Conservation (phyloP, 192 early-diverging fungal genomes). For the Backusella tuberculispora region DNA sequence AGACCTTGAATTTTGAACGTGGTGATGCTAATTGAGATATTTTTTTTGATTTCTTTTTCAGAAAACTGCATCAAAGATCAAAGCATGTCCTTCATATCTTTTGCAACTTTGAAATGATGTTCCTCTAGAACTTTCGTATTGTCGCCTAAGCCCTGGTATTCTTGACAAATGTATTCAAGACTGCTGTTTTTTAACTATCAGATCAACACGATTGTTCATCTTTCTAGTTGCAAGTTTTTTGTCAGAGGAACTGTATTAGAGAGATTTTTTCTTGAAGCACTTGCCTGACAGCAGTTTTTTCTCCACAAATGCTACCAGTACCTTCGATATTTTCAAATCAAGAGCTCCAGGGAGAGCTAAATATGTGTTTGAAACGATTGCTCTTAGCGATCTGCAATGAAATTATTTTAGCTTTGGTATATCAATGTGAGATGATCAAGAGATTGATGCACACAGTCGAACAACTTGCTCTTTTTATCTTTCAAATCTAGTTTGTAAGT, state of each 20-base stretch:
- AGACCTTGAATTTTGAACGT: not conserved
- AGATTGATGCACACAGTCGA: conserved; percentile 3
- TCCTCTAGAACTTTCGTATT: not conserved
- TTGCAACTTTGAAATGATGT: not conserved
- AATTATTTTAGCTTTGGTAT: conserved; percentile 7
- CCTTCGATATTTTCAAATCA: not conserved
- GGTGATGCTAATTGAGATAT: not conserved
- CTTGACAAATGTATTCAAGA: no score
- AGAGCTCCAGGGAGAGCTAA: not conserved
- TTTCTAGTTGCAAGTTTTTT: conserved; percentile 14
- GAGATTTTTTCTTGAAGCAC: not conserved
- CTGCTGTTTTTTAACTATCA: not conserved
- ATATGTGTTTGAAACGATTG: no score
- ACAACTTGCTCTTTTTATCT: conserved; percentile 8
- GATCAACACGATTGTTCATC: not conserved
- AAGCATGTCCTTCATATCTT: conserved; percentile 10
- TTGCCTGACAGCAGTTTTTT: not conserved
- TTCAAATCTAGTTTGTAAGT: conserved; percentile 5
- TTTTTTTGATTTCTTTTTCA: not conserved
- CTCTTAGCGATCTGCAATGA: not conserved
- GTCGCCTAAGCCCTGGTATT: no score
- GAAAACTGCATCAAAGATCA: not conserved
- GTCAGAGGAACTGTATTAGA: not conserved
- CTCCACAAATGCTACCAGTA: not conserved
- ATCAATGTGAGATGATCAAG: conserved; percentile 8